Conservation (phyloP, 2,329 filamentous ascomycete genomes). For the Orbilia ellipsospora region DNA sequence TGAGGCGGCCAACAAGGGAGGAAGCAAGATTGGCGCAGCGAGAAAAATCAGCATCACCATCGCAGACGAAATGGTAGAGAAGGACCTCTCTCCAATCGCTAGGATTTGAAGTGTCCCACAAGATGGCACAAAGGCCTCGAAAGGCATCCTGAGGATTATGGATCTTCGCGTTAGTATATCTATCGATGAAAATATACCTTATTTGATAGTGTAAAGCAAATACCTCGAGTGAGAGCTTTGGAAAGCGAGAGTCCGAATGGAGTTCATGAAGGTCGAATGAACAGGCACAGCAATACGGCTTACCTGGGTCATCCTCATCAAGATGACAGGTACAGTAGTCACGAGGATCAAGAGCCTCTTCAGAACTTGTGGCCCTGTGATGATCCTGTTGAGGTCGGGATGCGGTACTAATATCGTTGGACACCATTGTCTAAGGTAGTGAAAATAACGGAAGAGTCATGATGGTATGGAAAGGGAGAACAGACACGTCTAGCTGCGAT, state of each 20-base stretch:
- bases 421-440: no score
- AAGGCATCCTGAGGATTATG: neutral
- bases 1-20: slow-evolving; percentile 1
- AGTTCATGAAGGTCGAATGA: slow-evolving; percentile 7
- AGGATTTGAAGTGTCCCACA: neutral
- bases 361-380: no score
- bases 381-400: no score
- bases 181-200: neutral
- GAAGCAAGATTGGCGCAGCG: slow-evolving; percentile 11
- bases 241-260: slow-evolving; percentile 12
- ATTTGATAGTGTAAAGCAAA: neutral
- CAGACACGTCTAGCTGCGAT: no score
- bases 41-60: neutral
- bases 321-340: slow-evolving; percentile 1
- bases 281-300: slow-evolving; percentile 18
- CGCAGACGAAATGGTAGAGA: slow-evolving; percentile 23
- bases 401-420: no score
- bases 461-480: no score
- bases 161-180: neutral
- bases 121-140: slow-evolving; percentile 13
- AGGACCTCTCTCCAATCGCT: slow-evolving; percentile 11
- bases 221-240: slow-evolving; percentile 16
- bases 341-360: no score
- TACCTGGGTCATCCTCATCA: neutral
- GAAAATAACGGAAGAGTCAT: no score